Conservation (phyloP, 2,329 filamentous ascomycete genomes). For the Dactylonectria macrodidyma region DNA sequence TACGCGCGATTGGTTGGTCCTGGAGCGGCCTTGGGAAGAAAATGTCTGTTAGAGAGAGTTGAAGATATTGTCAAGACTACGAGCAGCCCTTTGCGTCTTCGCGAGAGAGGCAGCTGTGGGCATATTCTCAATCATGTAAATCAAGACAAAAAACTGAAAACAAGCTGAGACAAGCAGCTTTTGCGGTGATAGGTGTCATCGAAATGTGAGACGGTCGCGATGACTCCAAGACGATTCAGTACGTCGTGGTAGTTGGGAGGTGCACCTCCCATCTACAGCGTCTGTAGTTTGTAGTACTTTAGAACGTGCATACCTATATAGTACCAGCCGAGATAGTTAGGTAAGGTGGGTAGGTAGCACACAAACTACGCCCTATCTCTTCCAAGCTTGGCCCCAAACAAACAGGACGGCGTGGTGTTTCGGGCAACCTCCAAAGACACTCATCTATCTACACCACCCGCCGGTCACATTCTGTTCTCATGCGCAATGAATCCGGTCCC, state of each 20-base stretch:
- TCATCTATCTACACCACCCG: slow-evolving; percentile 5
- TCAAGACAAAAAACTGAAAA: slow-evolving; percentile 5
- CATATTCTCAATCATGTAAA: slow-evolving; percentile 20
- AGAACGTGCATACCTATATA: too few relatives aligned
- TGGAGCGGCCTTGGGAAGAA: background rate
- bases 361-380: too few relatives aligned
- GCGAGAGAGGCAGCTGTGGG: slow-evolving; percentile 9
- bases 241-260: background rate
- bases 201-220: background rate
- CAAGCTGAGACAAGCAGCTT: background rate
- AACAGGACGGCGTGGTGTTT: slow-evolving; percentile 18
- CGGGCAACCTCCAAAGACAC: slow-evolving; percentile 16
- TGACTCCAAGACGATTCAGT: background rate
- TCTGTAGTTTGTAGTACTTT: background rate
- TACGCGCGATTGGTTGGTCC: background rate
- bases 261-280: background rate
- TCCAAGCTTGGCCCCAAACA: too few relatives aligned
- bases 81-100: slow-evolving; percentile 11
- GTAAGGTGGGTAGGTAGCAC: too few relatives aligned
- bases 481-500: slow-evolving; percentile 12
- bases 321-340: too few relatives aligned
- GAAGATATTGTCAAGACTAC: background rate
- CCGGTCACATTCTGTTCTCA: slow-evolving; percentile 12
- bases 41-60: background rate
- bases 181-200: background rate